These are phyloP conservation scores for Penicillium atrosanguineum DNA, from an alignment of 495 filamentous ascomycete species.

Conservation along the genomic window DNA sequence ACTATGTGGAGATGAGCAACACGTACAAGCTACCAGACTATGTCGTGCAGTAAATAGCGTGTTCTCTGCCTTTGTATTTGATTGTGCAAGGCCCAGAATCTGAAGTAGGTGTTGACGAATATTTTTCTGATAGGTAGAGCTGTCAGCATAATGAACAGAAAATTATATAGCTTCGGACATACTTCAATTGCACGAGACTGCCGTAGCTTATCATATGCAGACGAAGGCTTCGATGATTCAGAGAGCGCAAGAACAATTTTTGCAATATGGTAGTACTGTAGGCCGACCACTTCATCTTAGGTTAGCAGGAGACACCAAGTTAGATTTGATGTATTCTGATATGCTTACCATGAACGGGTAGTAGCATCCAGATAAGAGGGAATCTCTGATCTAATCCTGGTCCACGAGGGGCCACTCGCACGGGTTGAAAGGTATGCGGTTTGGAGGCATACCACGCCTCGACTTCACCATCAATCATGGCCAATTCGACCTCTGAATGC, in stretches of 20 bases:
- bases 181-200: slow-evolving; percentile 26
- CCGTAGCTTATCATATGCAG: slow-evolving; percentile 22
- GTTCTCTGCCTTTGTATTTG: slow-evolving; percentile 30
- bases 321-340: background rate
- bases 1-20: background rate
- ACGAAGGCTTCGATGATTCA: slow-evolving; percentile 8
- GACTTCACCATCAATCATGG: slow-evolving; percentile 11
- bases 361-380: slow-evolving; percentile 28
- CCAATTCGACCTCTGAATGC: background rate
- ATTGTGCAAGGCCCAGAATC: slow-evolving; percentile 28
- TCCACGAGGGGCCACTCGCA: slow-evolving; percentile 13
- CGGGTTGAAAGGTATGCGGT: slow-evolving; percentile 25
- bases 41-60: slow-evolving; percentile 32
- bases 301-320: background rate
- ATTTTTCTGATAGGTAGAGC: slow-evolving; percentile 16
- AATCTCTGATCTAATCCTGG: slow-evolving; percentile 12
- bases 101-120: slow-evolving; percentile 24
- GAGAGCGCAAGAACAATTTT: slow-evolving; percentile 29
- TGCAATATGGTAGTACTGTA: slow-evolving; percentile 34
- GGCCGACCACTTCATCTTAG: slow-evolving; percentile 19
- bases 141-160: background rate
- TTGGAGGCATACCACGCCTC: slow-evolving; percentile 26
- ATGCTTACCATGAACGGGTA: slow-evolving; percentile 29
- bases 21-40: slow-evolving; percentile 29
- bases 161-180: background rate